phyloP scores from a whole-genome alignment of 768 basidiomycete genomes.

The Collybia nuda region DNA sequence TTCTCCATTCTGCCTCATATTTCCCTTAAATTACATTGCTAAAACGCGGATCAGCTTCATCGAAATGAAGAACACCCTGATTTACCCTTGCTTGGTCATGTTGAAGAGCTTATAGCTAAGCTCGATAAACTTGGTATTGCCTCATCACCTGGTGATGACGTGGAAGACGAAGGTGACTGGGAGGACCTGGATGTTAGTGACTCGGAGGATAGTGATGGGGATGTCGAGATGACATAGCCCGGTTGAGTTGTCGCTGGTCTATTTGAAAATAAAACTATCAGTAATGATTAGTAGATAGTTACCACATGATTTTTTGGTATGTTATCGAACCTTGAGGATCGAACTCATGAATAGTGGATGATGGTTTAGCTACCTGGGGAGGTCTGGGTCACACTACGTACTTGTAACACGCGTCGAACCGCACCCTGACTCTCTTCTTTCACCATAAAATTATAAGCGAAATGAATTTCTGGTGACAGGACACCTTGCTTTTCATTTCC shows the following conservation, averaged over 20 bases:
- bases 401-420: no score
- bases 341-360: no score
- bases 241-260: no score
- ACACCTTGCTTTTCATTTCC: neutral
- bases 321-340: no score
- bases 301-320: no score
- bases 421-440: no score
- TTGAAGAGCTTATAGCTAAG: constrained; percentile 66
- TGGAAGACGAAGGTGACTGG: constrained; percentile 51
- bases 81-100: constrained; percentile 72
- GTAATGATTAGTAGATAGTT: no score
- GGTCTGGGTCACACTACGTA: no score
- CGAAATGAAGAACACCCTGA: constrained; percentile 73
- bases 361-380: no score
- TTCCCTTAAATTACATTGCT: neutral
- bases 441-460: constrained; percentile 6
- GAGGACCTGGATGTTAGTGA: constrained; percentile 62
- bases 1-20: constrained; percentile 1
- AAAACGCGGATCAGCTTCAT: constrained; percentile 53
- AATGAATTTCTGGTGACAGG: constrained; percentile 11
- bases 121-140: constrained; percentile 68
- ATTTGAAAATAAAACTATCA: constrained; percentile 18
- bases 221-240: constrained; percentile 55
- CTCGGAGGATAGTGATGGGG: constrained; percentile 54
- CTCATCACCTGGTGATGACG: constrained; percentile 57